phyloP scores from a whole-genome alignment of 305 asterid species.

The Ilex paraguariensis region DNA sequence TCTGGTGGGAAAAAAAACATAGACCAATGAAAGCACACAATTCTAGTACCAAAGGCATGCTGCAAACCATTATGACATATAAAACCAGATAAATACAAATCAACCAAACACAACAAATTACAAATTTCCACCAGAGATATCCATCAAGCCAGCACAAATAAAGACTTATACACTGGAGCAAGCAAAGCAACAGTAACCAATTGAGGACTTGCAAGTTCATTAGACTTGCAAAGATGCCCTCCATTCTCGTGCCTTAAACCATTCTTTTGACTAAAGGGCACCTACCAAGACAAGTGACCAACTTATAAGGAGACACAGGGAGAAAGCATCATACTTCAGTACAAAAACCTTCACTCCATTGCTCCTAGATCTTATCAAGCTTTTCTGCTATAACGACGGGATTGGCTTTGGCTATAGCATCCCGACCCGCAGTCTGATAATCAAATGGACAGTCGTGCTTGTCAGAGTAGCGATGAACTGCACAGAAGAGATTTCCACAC shows the following conservation, averaged over 20 bases:
- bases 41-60: too few relatives aligned
- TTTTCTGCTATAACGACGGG: slow-evolving; percentile 49
- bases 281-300: slow-evolving; percentile 21
- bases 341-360: not conserved
- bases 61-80: too few relatives aligned
- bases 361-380: slow-evolving; percentile 49
- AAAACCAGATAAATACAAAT: slow-evolving; percentile 9
- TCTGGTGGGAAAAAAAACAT: too few relatives aligned
- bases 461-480: slow-evolving; percentile 55
- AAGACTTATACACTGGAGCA: slow-evolving; percentile 31
- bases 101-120: slow-evolving; percentile 12
- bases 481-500: slow-evolving; percentile 59
- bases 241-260: slow-evolving; percentile 10
- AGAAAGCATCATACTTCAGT: slow-evolving; percentile 16
- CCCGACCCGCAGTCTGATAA: slow-evolving; percentile 43
- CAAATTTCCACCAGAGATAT: slow-evolving; percentile 23
- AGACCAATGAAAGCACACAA: too few relatives aligned
- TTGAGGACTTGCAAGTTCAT: slow-evolving; percentile 20
- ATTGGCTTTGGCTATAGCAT: slow-evolving; percentile 55
- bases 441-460: slow-evolving; percentile 59
- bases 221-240: slow-evolving; percentile 22
- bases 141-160: slow-evolving; percentile 32
- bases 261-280: slow-evolving; percentile 11
- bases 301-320: slow-evolving; percentile 23
- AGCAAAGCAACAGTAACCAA: slow-evolving; percentile 27